Base-by-base conservation (phyloP, 306 rosid genomes). In the Gillenia trifoliata region DNA sequence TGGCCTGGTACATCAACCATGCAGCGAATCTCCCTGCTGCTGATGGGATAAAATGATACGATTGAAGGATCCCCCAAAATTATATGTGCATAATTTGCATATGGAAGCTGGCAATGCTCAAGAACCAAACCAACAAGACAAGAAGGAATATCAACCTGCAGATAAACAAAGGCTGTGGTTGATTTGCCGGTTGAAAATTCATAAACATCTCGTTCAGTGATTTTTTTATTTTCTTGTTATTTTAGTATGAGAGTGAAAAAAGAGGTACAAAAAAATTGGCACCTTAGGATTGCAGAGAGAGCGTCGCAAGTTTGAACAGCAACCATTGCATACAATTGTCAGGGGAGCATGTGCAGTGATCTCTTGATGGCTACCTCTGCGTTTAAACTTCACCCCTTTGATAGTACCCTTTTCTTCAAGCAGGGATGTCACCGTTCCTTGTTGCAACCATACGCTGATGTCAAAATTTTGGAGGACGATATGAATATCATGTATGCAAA, bases 1-100 rank as follows among this genome's bases (percentile, higher is more conserved):
- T 78, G 86, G 82, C 94, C 90, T 16, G 91, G 90, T 30, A 89
- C 76, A 80, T 82, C 89, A 29, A 89, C 87, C 80, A 89, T 68
- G 82, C 91, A 89, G 15, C 87, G 89, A 60, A 85, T 80, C 77
- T 89, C 90, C 1, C 85, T 85, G 75, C 87, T 85, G 66, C 94
- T 87, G 47, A 89, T 89, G 3, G 86, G 90, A 64, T 89, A 89
- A 49, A 85, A 82, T 69, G 85, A 36, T 71, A 89, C 52, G 0
- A 87, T 87, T 3, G 90, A 87, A 74, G 90, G 91, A 77, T 89
- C 85, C 3, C 81, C 90, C 36, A 89, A 79, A 43, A 85, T 86
- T 11, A 89, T 86, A 16, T 87, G 87, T 64, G 88, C 91, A 77
- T 89, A 88, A 61, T 85, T 83, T 77, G 71, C 78, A 56, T 75